phyloP scores from a whole-genome alignment of 345 rosid species.

The Camelina laxa region DNA sequence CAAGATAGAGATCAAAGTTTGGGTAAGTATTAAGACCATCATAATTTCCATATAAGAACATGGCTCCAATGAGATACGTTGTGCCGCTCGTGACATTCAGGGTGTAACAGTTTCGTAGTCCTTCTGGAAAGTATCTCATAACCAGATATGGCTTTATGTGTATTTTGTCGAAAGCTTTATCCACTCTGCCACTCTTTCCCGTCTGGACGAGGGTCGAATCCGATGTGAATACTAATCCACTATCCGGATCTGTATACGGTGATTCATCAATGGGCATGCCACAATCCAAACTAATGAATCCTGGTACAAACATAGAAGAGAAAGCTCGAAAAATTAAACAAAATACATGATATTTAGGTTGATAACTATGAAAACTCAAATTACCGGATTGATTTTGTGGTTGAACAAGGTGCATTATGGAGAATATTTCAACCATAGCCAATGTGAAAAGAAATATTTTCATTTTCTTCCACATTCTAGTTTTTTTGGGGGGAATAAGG shows the following conservation, averaged over 20 bases:
- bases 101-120: not conserved
- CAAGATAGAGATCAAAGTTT: too few relatives aligned
- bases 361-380: too few relatives aligned
- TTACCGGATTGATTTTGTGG: too few relatives aligned
- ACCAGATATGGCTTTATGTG: not conserved
- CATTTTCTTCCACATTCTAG: too few relatives aligned
- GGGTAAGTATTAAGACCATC: too few relatives aligned
- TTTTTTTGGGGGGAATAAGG: too few relatives aligned
- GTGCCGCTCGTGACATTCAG: not conserved
- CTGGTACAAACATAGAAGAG: not conserved
- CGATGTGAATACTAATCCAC: not conserved
- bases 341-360: too few relatives aligned
- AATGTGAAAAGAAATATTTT: too few relatives aligned
- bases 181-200: not conserved
- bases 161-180: not conserved
- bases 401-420: too few relatives aligned
- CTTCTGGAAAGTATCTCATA: not conserved
- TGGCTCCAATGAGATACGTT: not conserved
- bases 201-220: not conserved
- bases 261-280: not conserved
- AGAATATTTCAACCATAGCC: too few relatives aligned
- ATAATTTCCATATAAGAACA: not conserved
- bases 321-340: too few relatives aligned
- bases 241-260: not conserved
- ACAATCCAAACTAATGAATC: not conserved